Evolutionary conservation across 2,329 filamentous ascomycete species (phyloP).

Genomic region (Fusarium pseudonygamai): DNA sequence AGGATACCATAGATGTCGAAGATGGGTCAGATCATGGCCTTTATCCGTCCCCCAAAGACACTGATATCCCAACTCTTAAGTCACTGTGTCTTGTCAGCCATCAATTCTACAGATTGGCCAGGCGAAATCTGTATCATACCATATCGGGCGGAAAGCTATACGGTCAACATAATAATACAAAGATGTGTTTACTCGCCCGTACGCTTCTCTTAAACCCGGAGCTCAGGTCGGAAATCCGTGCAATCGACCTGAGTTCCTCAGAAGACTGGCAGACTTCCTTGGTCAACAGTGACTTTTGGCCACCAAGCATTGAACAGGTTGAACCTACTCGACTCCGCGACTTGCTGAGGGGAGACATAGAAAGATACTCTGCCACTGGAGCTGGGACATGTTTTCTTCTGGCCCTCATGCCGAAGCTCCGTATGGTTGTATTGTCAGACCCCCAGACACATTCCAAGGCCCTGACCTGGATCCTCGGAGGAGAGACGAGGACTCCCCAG

Average conservation of each 20-base stretch:
- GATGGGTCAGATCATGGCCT: not conserved
- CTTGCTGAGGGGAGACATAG: not conserved
- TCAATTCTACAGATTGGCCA: not conserved
- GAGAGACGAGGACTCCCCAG: not conserved
- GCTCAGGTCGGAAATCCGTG: not conserved
- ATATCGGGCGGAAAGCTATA: not conserved
- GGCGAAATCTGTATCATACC: not conserved
- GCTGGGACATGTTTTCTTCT: not conserved
- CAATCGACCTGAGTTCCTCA: not conserved
- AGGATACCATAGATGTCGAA: not conserved
- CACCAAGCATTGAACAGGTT: not conserved
- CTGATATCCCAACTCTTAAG: not conserved
- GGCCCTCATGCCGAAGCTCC: not conserved
- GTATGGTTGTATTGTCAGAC: not conserved
- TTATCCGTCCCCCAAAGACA: not conserved
- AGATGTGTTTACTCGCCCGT: not conserved
- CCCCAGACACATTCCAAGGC: not conserved
- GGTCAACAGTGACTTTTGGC: not conserved
- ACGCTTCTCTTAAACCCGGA: not conserved
- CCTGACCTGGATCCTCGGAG: not conserved
- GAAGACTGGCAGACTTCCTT: not conserved
- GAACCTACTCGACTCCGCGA: not conserved
- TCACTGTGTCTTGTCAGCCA: not conserved
- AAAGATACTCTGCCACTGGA: too few species aligned
- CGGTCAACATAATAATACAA: not conserved